Evolutionary conservation across 495 filamentous ascomycete genomes (phyloP).

Genomic region (Penicillium arizonense): DNA sequence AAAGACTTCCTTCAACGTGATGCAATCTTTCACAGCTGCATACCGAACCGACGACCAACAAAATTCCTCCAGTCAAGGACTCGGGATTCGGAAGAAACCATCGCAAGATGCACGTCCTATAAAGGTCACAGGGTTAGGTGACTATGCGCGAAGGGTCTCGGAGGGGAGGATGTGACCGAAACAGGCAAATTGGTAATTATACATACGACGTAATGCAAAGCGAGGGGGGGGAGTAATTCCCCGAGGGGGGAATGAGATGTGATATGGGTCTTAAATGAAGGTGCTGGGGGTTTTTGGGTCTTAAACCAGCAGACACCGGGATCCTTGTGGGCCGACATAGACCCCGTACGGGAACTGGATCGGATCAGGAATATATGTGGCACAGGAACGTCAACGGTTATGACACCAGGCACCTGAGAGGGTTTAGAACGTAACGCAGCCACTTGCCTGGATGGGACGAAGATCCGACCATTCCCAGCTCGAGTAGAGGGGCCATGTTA

Average conservation of each 20-base stretch:
- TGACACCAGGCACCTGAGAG: too few species aligned
- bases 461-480: too few species aligned
- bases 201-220: conserved; percentile 3
- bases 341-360: too few species aligned
- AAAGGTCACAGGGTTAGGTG: background rate
- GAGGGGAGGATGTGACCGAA: too few species aligned
- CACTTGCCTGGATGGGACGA: too few species aligned
- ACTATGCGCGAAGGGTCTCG: background rate
- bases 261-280: background rate
- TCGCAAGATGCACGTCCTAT: conserved; percentile 16
- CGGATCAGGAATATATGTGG: too few species aligned
- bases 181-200: background rate
- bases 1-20: conserved; percentile 8
- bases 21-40: conserved; percentile 23
- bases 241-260: conserved; percentile 1
- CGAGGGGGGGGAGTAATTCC: conserved; percentile 2
- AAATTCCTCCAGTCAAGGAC: conserved; percentile 22
- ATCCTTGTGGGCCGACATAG: too few species aligned
- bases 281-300: background rate
- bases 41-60: conserved; percentile 22
- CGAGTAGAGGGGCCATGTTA: too few species aligned
- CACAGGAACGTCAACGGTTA: too few species aligned
- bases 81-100: conserved; percentile 22
- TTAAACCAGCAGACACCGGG: too few species aligned
- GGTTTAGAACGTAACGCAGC: too few species aligned